Evolutionary conservation across 176 grass and related monocot genomes (phyloP).

Genomic region (Avena insularis): DNA sequence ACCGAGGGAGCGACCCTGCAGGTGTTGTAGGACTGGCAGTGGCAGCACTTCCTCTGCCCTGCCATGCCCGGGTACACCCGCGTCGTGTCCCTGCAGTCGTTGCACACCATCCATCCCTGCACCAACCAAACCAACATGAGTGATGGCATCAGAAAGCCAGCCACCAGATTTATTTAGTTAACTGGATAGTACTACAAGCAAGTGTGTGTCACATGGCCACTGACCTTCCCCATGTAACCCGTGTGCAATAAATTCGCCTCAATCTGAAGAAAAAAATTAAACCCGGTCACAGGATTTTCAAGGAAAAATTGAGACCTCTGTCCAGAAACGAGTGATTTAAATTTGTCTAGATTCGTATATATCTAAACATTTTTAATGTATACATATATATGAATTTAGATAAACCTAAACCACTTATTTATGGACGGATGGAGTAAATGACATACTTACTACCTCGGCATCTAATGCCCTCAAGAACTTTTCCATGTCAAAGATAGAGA

Average conservation of each 20-base stretch:
- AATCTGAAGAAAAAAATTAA: conserved; percentile 47
- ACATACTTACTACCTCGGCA: conserved; percentile 58
- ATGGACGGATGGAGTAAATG: too few species aligned
- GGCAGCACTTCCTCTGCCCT: conserved; percentile 79
- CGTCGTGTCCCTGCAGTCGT: conserved; percentile 85
- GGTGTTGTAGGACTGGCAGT: conserved; percentile 85
- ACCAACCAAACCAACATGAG: background rate
- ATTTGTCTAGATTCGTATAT: too few species aligned
- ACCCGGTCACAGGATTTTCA: background rate
- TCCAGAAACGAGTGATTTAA: too few species aligned
- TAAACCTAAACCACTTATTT: too few species aligned
- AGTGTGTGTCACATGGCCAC: background rate
- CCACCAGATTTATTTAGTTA: background rate
- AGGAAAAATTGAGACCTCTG: too few species aligned
- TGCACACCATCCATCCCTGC: conserved; percentile 90
- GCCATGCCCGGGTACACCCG: conserved; percentile 61
- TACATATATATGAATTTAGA: too few species aligned
- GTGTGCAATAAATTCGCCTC: conserved; percentile 56
- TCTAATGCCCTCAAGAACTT: conserved; percentile 73
- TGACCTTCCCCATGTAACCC: conserved; percentile 63
- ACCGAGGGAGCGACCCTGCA: conserved; percentile 61
- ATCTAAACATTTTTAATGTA: too few species aligned
- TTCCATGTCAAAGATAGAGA: conserved; percentile 80
- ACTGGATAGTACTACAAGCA: too few species aligned
- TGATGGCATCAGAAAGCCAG: background rate